A percentile compares a stretch with the other conserved stretches of the same genome.
Evolutionary conservation across 805 yeast genomes (phyloP).

Genomic region (Lipomyces spencermartinsiae): DNA sequence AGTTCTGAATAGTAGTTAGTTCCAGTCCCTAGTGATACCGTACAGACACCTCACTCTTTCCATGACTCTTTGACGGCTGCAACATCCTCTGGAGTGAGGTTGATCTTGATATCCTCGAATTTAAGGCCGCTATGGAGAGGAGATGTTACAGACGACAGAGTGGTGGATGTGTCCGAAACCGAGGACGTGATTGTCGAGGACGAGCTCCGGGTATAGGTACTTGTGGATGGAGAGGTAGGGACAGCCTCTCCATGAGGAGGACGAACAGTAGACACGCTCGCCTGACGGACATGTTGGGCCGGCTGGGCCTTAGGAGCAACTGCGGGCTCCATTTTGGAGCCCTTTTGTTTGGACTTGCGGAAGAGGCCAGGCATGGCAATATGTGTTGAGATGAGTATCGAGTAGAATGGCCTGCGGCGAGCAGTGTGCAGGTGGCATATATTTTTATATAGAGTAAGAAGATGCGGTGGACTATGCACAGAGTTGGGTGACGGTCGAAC

Average conservation of each 20-base stretch:
- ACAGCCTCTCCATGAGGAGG: neutral
- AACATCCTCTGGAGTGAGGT: conserved; percentile 34
- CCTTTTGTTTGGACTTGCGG: neutral
- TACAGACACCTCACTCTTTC: conserved; percentile 23
- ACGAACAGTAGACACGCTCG: neutral
- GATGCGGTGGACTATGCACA: no score
- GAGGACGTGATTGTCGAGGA: conserved; percentile 12
- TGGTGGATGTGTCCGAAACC: conserved; percentile 10
- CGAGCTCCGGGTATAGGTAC: conserved; percentile 7
- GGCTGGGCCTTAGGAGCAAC: neutral
- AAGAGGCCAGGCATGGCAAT: neutral
- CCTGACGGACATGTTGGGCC: neutral
- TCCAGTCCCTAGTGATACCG: neutral
- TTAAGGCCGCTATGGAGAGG: neutral
- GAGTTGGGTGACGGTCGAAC: no score
- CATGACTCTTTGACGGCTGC: conserved; percentile 29
- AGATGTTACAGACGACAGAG: neutral
- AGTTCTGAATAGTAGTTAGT: conserved; percentile 13
- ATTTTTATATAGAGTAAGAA: neutral
- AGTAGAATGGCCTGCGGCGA: neutral
- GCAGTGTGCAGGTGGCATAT: neutral
- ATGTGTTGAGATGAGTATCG: neutral
- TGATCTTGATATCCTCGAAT: conserved; percentile 30
- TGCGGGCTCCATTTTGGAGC: neutral
- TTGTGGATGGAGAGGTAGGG: conserved; percentile 1